These are phyloP conservation scores for Rhizopus delemar DNA, from an alignment of 371 early-diverging fungal species.

Conservation along the genomic window DNA sequence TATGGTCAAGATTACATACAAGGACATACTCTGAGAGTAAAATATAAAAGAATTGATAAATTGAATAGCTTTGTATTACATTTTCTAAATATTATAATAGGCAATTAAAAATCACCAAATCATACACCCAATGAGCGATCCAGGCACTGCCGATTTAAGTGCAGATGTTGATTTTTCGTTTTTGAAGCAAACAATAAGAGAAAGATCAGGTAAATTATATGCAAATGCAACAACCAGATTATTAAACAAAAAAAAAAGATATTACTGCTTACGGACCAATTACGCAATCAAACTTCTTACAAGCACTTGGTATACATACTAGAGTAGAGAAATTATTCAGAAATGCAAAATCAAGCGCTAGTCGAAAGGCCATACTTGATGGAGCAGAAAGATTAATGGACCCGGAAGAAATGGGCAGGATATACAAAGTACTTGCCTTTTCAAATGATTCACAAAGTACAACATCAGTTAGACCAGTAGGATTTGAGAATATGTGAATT, in stretches of 20 bases:
- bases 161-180: slow-evolving; percentile 92
- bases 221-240: background rate
- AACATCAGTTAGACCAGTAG: slow-evolving; percentile 9
- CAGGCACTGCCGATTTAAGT: slow-evolving; percentile 89
- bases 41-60: slow-evolving; percentile 6
- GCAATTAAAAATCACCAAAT: slow-evolving; percentile 87
- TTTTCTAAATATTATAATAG: slow-evolving; percentile 37
- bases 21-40: slow-evolving; percentile 81
- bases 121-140: slow-evolving; percentile 71
- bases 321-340: slow-evolving; percentile 75
- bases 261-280: slow-evolving; percentile 70
- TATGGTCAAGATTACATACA: slow-evolving; percentile 85
- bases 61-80: slow-evolving; percentile 3
- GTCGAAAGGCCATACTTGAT: slow-evolving; percentile 63
- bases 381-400: slow-evolving; percentile 77
- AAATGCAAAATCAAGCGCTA: slow-evolving; percentile 48
- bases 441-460: slow-evolving; percentile 32
- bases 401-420: slow-evolving; percentile 75
- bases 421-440: slow-evolving; percentile 79
- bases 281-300: slow-evolving; percentile 81
- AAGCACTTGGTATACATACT: slow-evolving; percentile 81
- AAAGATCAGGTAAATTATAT: slow-evolving; percentile 36
- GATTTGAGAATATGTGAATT: slow-evolving; percentile 12
- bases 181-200: slow-evolving; percentile 62
- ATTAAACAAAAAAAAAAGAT: slow-evolving; percentile 13